Evolutionary conservation across 1,284 basidiomycete genomes (phyloP), one percentile per base, ranked within the genome.

Genomic region (Inonotus obliquus): DNA sequence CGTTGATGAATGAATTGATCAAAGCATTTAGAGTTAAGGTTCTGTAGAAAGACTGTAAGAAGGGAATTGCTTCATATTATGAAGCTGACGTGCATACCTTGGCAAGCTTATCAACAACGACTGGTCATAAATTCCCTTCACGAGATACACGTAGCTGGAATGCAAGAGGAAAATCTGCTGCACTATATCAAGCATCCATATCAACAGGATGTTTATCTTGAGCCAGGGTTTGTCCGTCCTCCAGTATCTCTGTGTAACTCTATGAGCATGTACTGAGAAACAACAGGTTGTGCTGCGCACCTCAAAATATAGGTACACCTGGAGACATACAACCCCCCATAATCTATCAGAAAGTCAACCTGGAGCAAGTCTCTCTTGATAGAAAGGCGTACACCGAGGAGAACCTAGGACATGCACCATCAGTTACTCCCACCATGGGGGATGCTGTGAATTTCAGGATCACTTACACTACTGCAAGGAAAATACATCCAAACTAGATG

Each of bases 311-410:
- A 52, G 37, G 25, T 54, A 63, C 7, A 59, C 7, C 41, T 63
- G 61, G n/a, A 63, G 19, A 13, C 45, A 44, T 13, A 47, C 47
- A n/a, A 47, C 38, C 6, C 61, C 61, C 61, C 61, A 63, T 11
- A 63, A 47, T 19, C 61, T 63, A 4, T 13, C n/a, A 19, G 19
- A 21, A 37, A 19, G 39, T 21, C 29, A 23, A 51, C 23, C 9
- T 1, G 25, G 6, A 2, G n/a, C 17, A 21, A 27, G 2, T 32
- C 11, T 4, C 29, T 29, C 11, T n/a, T 4, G 23, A 7, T 13
- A 1, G 21, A 4, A 27, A 51, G 21, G 27, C 49, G 13, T 25
- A 51, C 49, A 27, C 49, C n/a, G 49, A 21, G 14, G 49, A 25
- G 11, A 51, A 51, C 23, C 49, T 51, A 29, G 49, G 29, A 29